Base-by-base conservation (phyloP, 2,329 filamentous ascomycete genomes). In the Dactylellina drechsleri region DNA sequence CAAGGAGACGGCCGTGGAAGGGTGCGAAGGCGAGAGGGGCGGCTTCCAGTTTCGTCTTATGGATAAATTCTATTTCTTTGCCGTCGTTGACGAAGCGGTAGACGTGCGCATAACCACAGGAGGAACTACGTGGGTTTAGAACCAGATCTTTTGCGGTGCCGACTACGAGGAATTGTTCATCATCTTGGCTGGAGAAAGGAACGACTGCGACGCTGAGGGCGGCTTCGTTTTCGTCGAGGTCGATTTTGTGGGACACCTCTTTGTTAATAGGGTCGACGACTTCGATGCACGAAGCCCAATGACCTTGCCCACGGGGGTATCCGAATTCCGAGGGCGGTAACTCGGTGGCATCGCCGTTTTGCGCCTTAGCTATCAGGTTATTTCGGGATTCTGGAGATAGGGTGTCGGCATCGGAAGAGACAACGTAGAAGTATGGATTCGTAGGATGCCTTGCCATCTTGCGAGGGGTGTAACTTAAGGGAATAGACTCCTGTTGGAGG, bases 281-380 rank as follows among this genome's bases (percentile, higher is more conserved):
- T 79, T 92, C 93, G 78, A 99, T 93, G 82, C 93, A 98, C 8
- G 94, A 98, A 47, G 95, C 92, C 95, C 95, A 99, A 77, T 94
- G 91, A 18, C 92, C 91, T 73, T 87, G 89, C 23, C 89, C 93
- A 67, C 90, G 88, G 8, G 95, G 91, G 79, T 97, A 92, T 1
- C 95, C 95, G 81, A 99, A 97, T 4, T 96, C 91, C 77, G 90
- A 88, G 0, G 92, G 88, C 0, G 92, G 89, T 1, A 95, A 85
- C 10, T 90, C 73, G 3, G 85, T 84, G n/a, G 87, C 85, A 77
- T 93, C 90, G 4, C 91, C 91, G 80, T 92, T 93, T 6, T 89
- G 87, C 2, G 88, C 89, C 77, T 95, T 91, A 36, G 90, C 86
- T 10, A 96, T 85, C 0, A 97, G 85, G 77, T 90, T 87, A n/a